These are phyloP conservation scores for Aspergillus biplanus DNA, from an alignment of 495 filamentous ascomycete species.

Conservation along the genomic window DNA sequence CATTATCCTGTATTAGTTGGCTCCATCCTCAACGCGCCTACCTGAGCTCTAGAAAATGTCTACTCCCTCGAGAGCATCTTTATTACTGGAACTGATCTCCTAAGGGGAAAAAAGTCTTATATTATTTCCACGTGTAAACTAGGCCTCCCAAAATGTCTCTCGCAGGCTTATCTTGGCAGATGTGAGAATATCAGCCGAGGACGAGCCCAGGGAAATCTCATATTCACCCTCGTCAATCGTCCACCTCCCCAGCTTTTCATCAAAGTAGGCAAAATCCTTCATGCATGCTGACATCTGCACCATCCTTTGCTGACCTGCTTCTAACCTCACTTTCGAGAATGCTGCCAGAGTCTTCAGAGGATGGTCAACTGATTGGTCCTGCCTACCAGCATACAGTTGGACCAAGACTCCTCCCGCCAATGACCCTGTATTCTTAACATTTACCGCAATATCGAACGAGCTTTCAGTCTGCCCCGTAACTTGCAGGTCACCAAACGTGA, in stretches of 20 bases:
- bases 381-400: constrained; percentile 66
- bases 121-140: background rate
- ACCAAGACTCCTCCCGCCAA: constrained; percentile 70
- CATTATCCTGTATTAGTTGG: background rate
- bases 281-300: constrained; percentile 54
- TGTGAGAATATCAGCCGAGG: background rate
- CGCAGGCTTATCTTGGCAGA: background rate
- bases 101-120: background rate
- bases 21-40: background rate
- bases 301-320: constrained; percentile 62
- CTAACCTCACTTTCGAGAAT: constrained; percentile 68
- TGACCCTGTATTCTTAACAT: constrained; percentile 72
- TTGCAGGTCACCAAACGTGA: constrained; percentile 57
- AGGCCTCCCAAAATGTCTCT: background rate
- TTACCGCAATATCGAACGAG: constrained; percentile 59
- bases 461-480: constrained; percentile 27
- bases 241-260: constrained; percentile 3
- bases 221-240: constrained; percentile 10
- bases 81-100: no score
- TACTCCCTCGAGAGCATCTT: no score
- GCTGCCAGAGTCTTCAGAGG: constrained; percentile 63
- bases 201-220: constrained; percentile 8
- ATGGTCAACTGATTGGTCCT: constrained; percentile 54
- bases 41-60: no score
- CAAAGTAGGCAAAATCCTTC: constrained; percentile 12